Conservation (phyloP, 768 basidiomycete genomes). For the Boletus sensibilis region DNA sequence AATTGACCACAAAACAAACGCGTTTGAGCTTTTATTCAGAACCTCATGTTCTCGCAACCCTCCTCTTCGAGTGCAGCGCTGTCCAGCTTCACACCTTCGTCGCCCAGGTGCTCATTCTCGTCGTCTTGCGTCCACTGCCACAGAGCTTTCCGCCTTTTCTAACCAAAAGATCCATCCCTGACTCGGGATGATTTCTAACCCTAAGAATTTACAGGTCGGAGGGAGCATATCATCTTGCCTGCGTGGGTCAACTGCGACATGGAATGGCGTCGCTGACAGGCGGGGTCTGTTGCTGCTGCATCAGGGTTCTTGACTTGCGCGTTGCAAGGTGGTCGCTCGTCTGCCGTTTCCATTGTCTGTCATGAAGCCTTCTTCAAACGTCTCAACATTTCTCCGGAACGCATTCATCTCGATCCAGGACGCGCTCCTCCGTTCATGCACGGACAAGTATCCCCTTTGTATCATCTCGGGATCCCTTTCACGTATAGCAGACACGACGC, state of each 20-base stretch:
- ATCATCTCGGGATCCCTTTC: conserved; percentile 52
- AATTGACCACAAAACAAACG: conserved; percentile 22
- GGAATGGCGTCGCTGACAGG: conserved; percentile 21
- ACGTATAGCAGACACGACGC: conserved; percentile 16
- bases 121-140: conserved; percentile 30
- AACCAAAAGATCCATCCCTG: conserved; percentile 55
- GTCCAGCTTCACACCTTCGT: conserved; percentile 35
- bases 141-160: conserved; percentile 33
- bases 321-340: conserved; percentile 18
- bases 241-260: conserved; percentile 22
- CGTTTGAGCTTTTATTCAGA: background rate
- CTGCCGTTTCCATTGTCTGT: conserved; percentile 29
- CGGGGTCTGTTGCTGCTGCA: conserved; percentile 7
- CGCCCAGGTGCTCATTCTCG: conserved; percentile 48
- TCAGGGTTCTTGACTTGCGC: conserved; percentile 9
- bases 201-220: conserved; percentile 45
- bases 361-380: conserved; percentile 38
- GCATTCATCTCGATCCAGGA: conserved; percentile 33
- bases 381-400: conserved; percentile 55
- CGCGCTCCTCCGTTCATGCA: conserved; percentile 20
- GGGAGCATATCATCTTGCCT: conserved; percentile 29
- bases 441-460: conserved; percentile 49
- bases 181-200: conserved; percentile 57
- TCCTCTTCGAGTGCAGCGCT: conserved; percentile 9
- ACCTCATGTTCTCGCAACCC: conserved; percentile 3